phyloP scores from a whole-genome alignment of 768 basidiomycete genomes.

The Floccularia luteovirens region DNA sequence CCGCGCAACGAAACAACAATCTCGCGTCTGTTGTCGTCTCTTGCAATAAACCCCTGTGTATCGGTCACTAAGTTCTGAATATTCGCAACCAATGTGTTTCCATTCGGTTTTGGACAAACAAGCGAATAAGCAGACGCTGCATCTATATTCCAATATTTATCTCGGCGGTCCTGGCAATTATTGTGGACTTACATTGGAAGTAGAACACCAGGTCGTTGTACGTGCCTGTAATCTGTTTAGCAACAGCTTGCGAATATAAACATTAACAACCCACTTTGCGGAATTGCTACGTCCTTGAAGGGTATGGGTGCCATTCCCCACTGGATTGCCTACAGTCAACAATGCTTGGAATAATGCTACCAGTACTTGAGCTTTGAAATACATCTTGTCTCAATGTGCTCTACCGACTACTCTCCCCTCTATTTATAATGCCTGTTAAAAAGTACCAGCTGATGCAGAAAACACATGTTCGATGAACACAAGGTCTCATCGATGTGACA shows the following conservation, averaged over 20 bases:
- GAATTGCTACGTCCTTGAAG: not conserved
- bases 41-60: conserved; percentile 35
- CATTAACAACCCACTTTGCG: not conserved
- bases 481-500: too few species aligned
- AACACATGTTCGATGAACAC: too few species aligned
- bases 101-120: conserved; percentile 16
- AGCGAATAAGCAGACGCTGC: conserved; percentile 22
- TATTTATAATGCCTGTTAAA: too few species aligned
- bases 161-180: not conserved
- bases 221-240: conserved; percentile 4
- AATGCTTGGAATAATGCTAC: too few species aligned
- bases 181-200: conserved; percentile 15
- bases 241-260: not conserved
- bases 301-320: too few species aligned
- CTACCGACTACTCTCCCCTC: too few species aligned
- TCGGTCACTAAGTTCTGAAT: conserved; percentile 17
- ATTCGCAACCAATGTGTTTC: conserved; percentile 10
- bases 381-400: too few species aligned
- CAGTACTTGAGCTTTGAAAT: too few species aligned
- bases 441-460: too few species aligned
- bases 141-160: conserved; percentile 5
- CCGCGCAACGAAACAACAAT: conserved; percentile 34
- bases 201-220: conserved; percentile 24
- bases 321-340: too few species aligned
- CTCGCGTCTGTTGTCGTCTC: conserved; percentile 32